phyloP scores from a whole-genome alignment of 139 green algal genomes.

The Chlamydomonas sphaeroides region DNA sequence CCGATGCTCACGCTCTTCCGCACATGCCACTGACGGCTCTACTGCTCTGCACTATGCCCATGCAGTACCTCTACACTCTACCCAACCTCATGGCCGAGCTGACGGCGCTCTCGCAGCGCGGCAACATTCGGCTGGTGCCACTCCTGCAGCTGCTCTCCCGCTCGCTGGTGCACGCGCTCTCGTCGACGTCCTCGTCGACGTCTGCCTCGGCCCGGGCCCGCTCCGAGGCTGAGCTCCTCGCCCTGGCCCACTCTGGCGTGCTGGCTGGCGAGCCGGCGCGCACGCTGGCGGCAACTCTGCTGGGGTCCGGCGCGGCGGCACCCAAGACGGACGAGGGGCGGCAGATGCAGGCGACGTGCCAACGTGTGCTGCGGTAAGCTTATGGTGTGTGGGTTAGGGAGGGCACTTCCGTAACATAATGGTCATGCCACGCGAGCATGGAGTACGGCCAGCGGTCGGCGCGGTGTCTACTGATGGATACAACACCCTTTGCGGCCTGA shows the following conservation, averaged over 20 bases:
- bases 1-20: no score
- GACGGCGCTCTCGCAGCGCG: conserved; percentile 36
- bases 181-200: no score
- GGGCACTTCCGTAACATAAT: no score
- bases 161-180: conserved; percentile 39
- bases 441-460: no score
- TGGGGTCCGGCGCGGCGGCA: conserved; percentile 24
- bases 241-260: conserved; percentile 41
- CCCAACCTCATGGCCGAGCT: conserved; percentile 54
- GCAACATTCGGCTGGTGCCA: conserved; percentile 35
- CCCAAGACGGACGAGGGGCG: not conserved
- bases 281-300: not conserved
- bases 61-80: conserved; percentile 37
- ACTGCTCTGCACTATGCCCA: not conserved
- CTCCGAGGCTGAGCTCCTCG: conserved; percentile 32
- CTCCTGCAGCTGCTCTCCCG: conserved; percentile 43
- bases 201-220: not conserved
- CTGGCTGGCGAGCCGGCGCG: conserved; percentile 34
- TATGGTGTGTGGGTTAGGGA: no score
- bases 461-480: conserved; percentile 30
- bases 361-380: conserved; percentile 3
- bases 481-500: not conserved
- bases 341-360: not conserved
- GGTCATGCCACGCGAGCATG: no score
- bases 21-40: no score